phyloP scores from a whole-genome alignment of 1,139 yeast genomes.

The Candida anutae region DNA sequence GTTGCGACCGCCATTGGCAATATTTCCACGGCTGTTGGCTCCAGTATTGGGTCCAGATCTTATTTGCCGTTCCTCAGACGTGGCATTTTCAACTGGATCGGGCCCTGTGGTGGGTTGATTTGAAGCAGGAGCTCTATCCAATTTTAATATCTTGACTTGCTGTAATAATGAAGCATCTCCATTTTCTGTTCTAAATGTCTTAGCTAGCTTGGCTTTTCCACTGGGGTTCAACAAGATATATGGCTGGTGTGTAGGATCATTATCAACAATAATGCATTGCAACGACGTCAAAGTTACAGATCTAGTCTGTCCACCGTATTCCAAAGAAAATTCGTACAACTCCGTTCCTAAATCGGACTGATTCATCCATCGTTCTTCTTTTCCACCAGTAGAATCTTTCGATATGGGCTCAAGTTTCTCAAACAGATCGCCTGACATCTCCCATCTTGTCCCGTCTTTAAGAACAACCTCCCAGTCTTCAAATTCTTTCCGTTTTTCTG shows the following conservation, averaged over 20 bases:
- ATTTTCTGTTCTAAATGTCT: slow-evolving; percentile 4
- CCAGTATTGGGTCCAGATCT: background rate
- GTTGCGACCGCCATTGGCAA: background rate
- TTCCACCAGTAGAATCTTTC: background rate
- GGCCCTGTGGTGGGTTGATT: too few relatives aligned
- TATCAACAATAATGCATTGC: slow-evolving; percentile 38
- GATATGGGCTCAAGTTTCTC: slow-evolving; percentile 14
- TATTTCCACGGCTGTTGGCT: background rate
- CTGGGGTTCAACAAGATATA: slow-evolving; percentile 30
- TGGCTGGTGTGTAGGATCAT: slow-evolving; percentile 22
- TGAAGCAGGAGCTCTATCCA: too few relatives aligned
- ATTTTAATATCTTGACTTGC: slow-evolving; percentile 6
- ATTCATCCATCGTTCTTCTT: slow-evolving; percentile 11
- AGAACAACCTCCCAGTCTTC: slow-evolving; percentile 19
- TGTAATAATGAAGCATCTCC: slow-evolving; percentile 4
- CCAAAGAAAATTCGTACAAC: slow-evolving; percentile 15
- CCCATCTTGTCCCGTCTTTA: slow-evolving; percentile 19
- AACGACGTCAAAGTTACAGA: slow-evolving; percentile 25
- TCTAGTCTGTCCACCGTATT: slow-evolving; percentile 6
- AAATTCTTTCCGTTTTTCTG: slow-evolving; percentile 8
- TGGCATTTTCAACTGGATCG: background rate
- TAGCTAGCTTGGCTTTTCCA: slow-evolving; percentile 20
- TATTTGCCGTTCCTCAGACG: background rate
- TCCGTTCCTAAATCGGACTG: slow-evolving; percentile 16
- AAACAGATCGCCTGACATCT: slow-evolving; percentile 18